phyloP scores from a whole-genome alignment of 2,329 filamentous ascomycete genomes.

The Verticillium dahliae region DNA sequence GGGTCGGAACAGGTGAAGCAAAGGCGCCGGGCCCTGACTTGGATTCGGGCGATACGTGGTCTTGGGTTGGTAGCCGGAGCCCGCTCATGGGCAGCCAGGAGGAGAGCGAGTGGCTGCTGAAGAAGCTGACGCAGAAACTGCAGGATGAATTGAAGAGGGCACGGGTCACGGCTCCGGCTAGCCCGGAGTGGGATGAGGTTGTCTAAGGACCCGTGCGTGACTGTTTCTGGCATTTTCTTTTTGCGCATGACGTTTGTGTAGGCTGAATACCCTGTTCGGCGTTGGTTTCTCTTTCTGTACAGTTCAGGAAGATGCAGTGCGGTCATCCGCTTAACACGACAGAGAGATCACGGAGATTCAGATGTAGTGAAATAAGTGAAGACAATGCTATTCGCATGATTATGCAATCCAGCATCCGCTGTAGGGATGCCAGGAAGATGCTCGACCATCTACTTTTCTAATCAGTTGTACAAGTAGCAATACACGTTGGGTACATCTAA shows the following conservation, averaged over 20 bases:
- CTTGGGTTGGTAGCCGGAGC: constrained; percentile 64
- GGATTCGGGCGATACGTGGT: constrained; percentile 43
- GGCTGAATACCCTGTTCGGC: neutral
- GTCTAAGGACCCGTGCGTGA: neutral
- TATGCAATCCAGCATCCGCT: neutral
- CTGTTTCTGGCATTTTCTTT: neutral
- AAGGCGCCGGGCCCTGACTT: neutral
- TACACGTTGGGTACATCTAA: neutral
- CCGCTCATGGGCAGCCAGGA: constrained; percentile 63
- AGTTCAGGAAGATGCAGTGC: neutral
- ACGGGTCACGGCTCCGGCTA: constrained; percentile 8
- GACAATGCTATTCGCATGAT: neutral
- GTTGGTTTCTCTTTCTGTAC: neutral
- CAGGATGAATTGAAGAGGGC: constrained; percentile 43
- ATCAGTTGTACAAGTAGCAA: neutral
- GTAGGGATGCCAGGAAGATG: neutral
- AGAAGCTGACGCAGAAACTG: constrained; percentile 53
- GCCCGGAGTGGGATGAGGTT: neutral
- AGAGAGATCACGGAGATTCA: no score
- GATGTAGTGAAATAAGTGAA: neutral
- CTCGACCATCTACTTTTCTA: neutral
- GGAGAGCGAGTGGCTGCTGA: constrained; percentile 69
- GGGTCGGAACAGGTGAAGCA: neutral
- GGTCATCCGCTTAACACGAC: no score
- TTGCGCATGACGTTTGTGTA: neutral